Percentiles rank a stretch among this genome's conserved stretches.
phyloP scores from a whole-genome alignment of 1,284 basidiomycete species.

The Microbotryum lychnidis-dioicae region DNA sequence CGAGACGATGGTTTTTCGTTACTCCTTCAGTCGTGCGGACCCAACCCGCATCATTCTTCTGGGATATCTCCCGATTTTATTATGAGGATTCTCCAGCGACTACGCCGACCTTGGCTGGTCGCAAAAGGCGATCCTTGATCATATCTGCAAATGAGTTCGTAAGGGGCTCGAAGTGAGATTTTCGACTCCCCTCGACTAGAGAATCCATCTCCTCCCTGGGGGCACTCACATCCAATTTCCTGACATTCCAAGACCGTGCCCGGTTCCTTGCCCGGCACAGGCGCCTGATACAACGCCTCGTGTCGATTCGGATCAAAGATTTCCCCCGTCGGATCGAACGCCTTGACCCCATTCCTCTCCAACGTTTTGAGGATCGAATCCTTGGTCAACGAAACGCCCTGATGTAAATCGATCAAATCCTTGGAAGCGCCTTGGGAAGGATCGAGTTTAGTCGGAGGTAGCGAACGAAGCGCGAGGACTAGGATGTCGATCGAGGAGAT shows the following conservation, averaged over 20 bases:
- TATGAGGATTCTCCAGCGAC: slow-evolving; percentile 43
- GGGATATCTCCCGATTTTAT: too few species aligned
- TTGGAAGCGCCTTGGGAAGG: slow-evolving; percentile 46
- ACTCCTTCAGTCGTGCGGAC: too few species aligned
- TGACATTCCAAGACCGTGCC: slow-evolving; percentile 86
- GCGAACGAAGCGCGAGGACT: slow-evolving; percentile 69
- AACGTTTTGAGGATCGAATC: slow-evolving; percentile 82
- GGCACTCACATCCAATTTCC: slow-evolving; percentile 60
- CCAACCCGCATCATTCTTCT: too few species aligned
- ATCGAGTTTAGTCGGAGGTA: slow-evolving; percentile 51
- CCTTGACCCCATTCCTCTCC: slow-evolving; percentile 80
- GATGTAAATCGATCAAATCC: slow-evolving; percentile 59
- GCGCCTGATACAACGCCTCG: slow-evolving; percentile 90
- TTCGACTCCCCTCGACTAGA: too few species aligned
- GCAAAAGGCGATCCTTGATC: slow-evolving; percentile 82
- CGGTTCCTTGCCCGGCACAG: slow-evolving; percentile 73
- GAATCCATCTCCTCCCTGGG: too few species aligned
- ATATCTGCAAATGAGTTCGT: slow-evolving; percentile 44
- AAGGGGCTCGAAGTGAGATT: neutral
- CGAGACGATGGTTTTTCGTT: too few species aligned
- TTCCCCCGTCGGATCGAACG: slow-evolving; percentile 85
- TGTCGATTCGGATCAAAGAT: slow-evolving; percentile 89
- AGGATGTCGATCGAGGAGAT: slow-evolving; percentile 90
- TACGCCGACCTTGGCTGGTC: slow-evolving; percentile 95
- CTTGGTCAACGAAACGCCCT: slow-evolving; percentile 86